These are phyloP conservation scores for Phaffia rhodozyma DNA, from an alignment of 1,284 basidiomycete species.

Conservation along the genomic window DNA sequence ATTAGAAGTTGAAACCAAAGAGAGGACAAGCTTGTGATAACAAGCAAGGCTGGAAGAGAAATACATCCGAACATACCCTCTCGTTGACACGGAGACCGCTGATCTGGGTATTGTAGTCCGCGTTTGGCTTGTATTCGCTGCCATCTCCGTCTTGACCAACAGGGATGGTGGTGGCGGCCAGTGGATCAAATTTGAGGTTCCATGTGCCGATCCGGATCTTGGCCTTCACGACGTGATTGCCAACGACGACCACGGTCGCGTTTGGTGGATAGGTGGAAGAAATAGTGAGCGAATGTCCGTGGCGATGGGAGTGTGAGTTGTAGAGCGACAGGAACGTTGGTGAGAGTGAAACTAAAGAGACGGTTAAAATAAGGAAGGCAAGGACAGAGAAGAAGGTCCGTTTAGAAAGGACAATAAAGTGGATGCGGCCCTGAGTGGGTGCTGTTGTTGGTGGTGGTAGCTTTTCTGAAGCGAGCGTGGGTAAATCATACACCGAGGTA, in stretches of 20 bases:
- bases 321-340: not conserved
- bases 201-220: constrained; percentile 41
- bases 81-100: constrained; percentile 41
- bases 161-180: constrained; percentile 40
- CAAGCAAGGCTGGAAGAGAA: constrained; percentile 23
- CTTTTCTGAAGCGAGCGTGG: too few species aligned
- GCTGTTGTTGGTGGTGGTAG: too few species aligned
- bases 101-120: constrained; percentile 27
- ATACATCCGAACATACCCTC: constrained; percentile 42
- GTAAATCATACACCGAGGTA: too few species aligned
- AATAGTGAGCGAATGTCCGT: not conserved
- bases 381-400: not conserved
- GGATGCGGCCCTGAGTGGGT: too few species aligned
- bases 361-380: not conserved
- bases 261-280: not conserved
- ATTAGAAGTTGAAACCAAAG: constrained; percentile 19
- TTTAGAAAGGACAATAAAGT: too few species aligned
- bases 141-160: constrained; percentile 40
- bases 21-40: constrained; percentile 33
- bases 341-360: not conserved
- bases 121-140: constrained; percentile 29
- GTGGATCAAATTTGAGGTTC: constrained; percentile 47
- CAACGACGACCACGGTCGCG: too few species aligned
- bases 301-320: not conserved
- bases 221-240: not conserved